Evolutionary conservation across 139 green algal genomes (phyloP).

Genomic region (Tetradesmus lagerheimii): DNA sequence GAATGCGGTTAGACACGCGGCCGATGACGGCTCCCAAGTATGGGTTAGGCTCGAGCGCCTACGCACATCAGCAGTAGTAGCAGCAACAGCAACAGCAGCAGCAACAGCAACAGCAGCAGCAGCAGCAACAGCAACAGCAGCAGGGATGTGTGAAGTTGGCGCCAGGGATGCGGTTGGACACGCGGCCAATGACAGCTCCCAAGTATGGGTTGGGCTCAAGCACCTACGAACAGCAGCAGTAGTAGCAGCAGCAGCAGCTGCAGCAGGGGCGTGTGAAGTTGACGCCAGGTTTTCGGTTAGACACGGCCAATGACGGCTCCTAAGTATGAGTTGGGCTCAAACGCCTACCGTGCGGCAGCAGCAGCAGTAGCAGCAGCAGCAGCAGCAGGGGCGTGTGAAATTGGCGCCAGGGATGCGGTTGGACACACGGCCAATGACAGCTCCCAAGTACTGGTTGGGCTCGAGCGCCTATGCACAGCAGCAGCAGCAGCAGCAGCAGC

Average conservation of each 20-base stretch:
- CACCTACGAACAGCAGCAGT: too few relatives aligned
- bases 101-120: not conserved
- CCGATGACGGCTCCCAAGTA: slow-evolving; percentile 33
- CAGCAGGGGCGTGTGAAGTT: slow-evolving; percentile 25
- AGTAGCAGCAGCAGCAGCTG: slow-evolving; percentile 10
- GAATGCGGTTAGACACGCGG: slow-evolving; percentile 29
- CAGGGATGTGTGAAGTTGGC: slow-evolving; percentile 32
- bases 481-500: too few relatives aligned
- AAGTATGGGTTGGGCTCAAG: slow-evolving; percentile 33
- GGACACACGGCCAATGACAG: slow-evolving; percentile 23
- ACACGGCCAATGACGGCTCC: slow-evolving; percentile 29
- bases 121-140: not conserved
- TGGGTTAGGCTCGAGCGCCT: slow-evolving; percentile 19
- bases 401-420: slow-evolving; percentile 24
- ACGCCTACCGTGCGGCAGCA: not conserved
- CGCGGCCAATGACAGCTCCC: slow-evolving; percentile 25
- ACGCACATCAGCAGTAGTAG: not conserved
- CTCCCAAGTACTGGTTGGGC: slow-evolving; percentile 28
- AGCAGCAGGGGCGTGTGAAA: slow-evolving; percentile 17
- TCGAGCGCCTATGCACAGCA: too few relatives aligned
- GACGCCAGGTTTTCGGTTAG: not conserved
- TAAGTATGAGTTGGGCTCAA: slow-evolving; percentile 28
- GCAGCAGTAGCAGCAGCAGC: not conserved
- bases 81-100: slow-evolving; percentile 16
- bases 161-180: slow-evolving; percentile 21